Conservation (phyloP, 805 yeast species). For the Candida maris region DNA sequence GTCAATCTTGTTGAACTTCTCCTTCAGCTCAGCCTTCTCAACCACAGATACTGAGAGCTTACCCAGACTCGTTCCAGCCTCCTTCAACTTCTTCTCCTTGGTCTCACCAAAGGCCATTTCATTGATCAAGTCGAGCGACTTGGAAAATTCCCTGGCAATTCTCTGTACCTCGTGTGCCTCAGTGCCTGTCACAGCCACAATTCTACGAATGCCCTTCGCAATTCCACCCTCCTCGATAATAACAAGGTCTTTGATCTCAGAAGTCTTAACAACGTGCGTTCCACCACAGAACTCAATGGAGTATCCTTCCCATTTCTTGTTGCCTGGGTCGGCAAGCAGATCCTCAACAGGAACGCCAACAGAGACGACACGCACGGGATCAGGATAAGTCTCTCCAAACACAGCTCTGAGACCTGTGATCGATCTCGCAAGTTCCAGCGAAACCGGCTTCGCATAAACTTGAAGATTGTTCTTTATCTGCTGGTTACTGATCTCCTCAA, state of each 20-base stretch:
- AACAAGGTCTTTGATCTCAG: conserved; percentile 88
- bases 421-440: conserved; percentile 64
- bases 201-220: conserved; percentile 98
- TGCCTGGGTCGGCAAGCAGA: conserved; percentile 65
- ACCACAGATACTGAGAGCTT: conserved; percentile 78
- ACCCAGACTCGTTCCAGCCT: conserved; percentile 78
- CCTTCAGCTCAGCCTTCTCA: conserved; percentile 71
- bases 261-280: conserved; percentile 90
- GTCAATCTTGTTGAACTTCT: conserved; percentile 72
- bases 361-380: conserved; percentile 96
- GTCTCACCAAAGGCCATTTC: conserved; percentile 65
- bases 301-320: conserved; percentile 67
- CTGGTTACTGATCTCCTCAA: conserved; percentile 71
- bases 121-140: conserved; percentile 55
- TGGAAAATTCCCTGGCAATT: conserved; percentile 68
- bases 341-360: conserved; percentile 90
- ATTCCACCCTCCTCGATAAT: conserved; percentile 94
- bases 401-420: conserved; percentile 93
- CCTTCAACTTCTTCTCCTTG: conserved; percentile 82
- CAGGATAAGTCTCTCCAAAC: conserved; percentile 98
- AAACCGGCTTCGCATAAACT: conserved; percentile 83
- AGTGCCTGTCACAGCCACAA: conserved; percentile 92
- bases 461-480: conserved; percentile 65
- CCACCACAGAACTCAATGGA: conserved; percentile 99
- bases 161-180: conserved; percentile 90